Evolutionary conservation across 2,329 filamentous ascomycete species (phyloP).

Genomic region (Fusarium tricinctum): DNA sequence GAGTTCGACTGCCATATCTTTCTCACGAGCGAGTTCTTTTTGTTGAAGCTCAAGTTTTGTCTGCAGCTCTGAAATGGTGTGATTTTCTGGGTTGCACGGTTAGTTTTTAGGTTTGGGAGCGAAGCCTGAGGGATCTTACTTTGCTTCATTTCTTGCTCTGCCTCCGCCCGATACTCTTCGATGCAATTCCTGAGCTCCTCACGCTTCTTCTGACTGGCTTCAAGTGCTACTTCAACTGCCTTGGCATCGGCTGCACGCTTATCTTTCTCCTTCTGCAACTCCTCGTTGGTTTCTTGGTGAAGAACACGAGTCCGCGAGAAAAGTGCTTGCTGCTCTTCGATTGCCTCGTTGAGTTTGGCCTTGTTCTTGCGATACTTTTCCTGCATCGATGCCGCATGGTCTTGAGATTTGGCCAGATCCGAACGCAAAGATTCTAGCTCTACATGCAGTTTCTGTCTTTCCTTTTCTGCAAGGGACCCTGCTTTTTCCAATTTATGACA

Average conservation of each 20-base stretch:
- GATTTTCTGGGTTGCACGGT: slow-evolving; percentile 43
- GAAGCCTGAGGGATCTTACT: slow-evolving; percentile 41
- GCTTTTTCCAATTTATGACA: slow-evolving; percentile 50
- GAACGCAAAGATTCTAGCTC: slow-evolving; percentile 50
- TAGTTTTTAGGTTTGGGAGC: neutral
- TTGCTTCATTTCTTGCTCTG: slow-evolving; percentile 40
- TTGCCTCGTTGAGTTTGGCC: slow-evolving; percentile 61
- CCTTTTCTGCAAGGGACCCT: slow-evolving; percentile 37
- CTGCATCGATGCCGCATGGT: slow-evolving; percentile 41
- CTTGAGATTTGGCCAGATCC: slow-evolving; percentile 46
- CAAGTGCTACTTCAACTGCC: slow-evolving; percentile 49
- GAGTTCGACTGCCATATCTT: slow-evolving; percentile 19
- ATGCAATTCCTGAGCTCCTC: slow-evolving; percentile 53
- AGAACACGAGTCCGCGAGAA: slow-evolving; percentile 54
- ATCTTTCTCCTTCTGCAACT: slow-evolving; percentile 54
- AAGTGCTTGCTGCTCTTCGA: slow-evolving; percentile 62
- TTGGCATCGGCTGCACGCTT: slow-evolving; percentile 41
- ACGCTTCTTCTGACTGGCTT: slow-evolving; percentile 50
- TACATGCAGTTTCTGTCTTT: slow-evolving; percentile 47
- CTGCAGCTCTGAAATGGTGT: slow-evolving; percentile 45
- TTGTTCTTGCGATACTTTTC: slow-evolving; percentile 56
- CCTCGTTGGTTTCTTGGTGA: slow-evolving; percentile 53
- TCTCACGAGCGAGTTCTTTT: slow-evolving; percentile 24
- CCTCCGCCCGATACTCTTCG: slow-evolving; percentile 46
- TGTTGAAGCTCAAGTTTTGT: slow-evolving; percentile 42